Evolutionary conservation across 208 protist genomes (phyloP).

Genomic region (Leishmania mexicana): DNA sequence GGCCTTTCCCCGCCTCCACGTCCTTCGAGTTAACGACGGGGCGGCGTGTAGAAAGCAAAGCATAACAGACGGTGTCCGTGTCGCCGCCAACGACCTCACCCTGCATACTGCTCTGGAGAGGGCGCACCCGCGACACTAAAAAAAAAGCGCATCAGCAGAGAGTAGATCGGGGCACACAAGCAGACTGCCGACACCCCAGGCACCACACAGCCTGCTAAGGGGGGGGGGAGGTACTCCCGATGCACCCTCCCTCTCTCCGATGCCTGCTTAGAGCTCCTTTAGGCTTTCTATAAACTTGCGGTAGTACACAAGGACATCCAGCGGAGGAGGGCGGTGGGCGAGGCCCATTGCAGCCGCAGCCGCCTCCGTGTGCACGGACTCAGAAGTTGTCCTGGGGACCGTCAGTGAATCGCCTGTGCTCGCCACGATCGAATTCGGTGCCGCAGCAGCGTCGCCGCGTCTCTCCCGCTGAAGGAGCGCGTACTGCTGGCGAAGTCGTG

Average conservation of each 20-base stretch:
- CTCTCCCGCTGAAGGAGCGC: conserved; percentile 11
- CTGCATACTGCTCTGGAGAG: not conserved
- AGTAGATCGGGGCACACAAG: not conserved
- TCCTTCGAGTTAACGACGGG: no score
- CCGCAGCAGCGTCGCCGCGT: not conserved
- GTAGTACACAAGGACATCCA: conserved; percentile 80
- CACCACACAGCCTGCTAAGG: not conserved
- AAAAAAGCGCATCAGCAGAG: not conserved
- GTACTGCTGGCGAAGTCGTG: conserved; percentile 31
- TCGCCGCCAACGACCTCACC: not conserved
- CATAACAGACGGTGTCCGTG: not conserved
- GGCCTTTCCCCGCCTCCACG: no score
- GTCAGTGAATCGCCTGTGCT: not conserved
- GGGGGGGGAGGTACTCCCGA: not conserved
- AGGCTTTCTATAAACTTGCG: conserved; percentile 63
- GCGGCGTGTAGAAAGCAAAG: not conserved
- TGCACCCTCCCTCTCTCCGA: not conserved
- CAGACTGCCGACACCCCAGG: not conserved
- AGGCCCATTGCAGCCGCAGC: conserved; percentile 1
- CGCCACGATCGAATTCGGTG: not conserved
- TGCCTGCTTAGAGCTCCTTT: conserved; percentile 35
- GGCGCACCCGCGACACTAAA: not conserved
- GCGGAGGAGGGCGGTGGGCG: conserved; percentile 41
- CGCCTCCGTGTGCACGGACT: not conserved
- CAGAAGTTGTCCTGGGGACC: not conserved